Evolutionary conservation across 257 asterid genomes (phyloP).

Genomic region (Gentiana macrophylla): DNA sequence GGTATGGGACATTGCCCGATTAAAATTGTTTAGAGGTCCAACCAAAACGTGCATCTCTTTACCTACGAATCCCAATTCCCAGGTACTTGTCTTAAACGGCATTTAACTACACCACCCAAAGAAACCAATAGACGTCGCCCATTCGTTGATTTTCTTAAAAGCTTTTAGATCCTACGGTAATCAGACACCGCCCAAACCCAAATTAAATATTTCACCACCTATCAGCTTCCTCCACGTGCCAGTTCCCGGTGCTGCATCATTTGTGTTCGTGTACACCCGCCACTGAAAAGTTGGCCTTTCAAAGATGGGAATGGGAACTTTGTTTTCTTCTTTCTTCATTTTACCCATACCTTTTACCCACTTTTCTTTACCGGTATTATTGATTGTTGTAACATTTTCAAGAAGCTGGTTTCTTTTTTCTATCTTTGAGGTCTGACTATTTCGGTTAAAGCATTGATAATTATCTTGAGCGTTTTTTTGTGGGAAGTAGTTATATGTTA

Average conservation of each 20-base stretch:
- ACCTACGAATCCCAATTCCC: slow-evolving; percentile 1
- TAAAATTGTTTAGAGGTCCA: too few species aligned
- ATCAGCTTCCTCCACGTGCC: slow-evolving; percentile 9
- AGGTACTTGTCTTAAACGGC: slow-evolving; percentile 11
- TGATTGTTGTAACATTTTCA: background rate
- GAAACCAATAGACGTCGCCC: background rate
- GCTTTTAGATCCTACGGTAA: slow-evolving; percentile 5
- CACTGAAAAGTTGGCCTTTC: slow-evolving; percentile 10
- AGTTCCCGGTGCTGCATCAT: slow-evolving; percentile 1
- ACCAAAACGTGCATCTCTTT: too few species aligned
- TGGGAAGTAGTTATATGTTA: background rate
- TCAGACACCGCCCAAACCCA: background rate
- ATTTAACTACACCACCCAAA: slow-evolving; percentile 8
- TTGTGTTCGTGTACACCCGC: slow-evolving; percentile 4
- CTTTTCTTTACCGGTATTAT: background rate
- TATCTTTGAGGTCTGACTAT: slow-evolving; percentile 5
- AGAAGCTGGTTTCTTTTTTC: background rate
- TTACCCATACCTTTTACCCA: background rate
- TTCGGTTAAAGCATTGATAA: slow-evolving; percentile 4
- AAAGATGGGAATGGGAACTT: background rate
- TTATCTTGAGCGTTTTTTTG: background rate
- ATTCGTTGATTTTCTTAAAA: background rate
- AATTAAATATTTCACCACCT: background rate
- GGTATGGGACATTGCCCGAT: too few species aligned
- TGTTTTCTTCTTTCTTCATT: background rate